A percentile compares a stretch with the other conserved stretches of the same genome.
phyloP scores from a whole-genome alignment of 2,329 filamentous ascomycete genomes.

The Claviceps arundinis region DNA sequence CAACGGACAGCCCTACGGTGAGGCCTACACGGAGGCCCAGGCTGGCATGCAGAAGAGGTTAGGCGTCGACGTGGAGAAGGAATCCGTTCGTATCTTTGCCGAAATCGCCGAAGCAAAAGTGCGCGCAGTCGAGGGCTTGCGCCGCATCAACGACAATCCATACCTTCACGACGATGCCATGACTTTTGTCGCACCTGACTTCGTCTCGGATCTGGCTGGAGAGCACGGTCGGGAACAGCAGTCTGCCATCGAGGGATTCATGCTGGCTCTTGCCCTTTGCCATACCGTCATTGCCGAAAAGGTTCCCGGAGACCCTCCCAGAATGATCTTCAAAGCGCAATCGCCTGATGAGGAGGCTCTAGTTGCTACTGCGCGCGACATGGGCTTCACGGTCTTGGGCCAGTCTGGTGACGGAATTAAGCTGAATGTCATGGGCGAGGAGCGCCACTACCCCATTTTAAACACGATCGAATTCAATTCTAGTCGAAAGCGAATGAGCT shows the following conservation, averaged over 20 bases:
- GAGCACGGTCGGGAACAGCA: slow-evolving; percentile 65
- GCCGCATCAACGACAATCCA: slow-evolving; percentile 73
- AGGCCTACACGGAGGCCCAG: slow-evolving; percentile 94
- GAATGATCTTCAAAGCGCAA: slow-evolving; percentile 90
- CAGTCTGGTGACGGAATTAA: slow-evolving; percentile 68
- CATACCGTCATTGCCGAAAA: slow-evolving; percentile 92
- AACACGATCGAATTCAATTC: slow-evolving; percentile 98
- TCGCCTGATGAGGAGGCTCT: slow-evolving; percentile 93
- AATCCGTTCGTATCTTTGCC: slow-evolving; percentile 55
- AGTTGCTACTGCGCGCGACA: slow-evolving; percentile 85
- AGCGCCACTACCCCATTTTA: slow-evolving; percentile 72
- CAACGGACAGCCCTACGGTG: slow-evolving; percentile 91
- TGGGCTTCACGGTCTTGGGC: slow-evolving; percentile 86
- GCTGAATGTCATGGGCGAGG: slow-evolving; percentile 75
- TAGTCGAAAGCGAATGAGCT: slow-evolving; percentile 92
- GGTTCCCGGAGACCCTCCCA: slow-evolving; percentile 77
- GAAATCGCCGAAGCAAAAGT: slow-evolving; percentile 70
- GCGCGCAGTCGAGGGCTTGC: slow-evolving; percentile 58
- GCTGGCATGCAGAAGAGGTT: slow-evolving; percentile 89
- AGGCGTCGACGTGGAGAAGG: slow-evolving; percentile 75
- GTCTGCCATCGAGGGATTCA: slow-evolving; percentile 72
- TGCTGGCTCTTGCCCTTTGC: slow-evolving; percentile 89
- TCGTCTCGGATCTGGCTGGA: slow-evolving; percentile 69
- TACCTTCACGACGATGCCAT: slow-evolving; percentile 82
- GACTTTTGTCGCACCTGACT: slow-evolving; percentile 87